Percentiles rank a stretch among this genome's conserved stretches.
Evolutionary conservation across 1,284 basidiomycete genomes (phyloP).

Genomic region (Polyporus tsugae): DNA sequence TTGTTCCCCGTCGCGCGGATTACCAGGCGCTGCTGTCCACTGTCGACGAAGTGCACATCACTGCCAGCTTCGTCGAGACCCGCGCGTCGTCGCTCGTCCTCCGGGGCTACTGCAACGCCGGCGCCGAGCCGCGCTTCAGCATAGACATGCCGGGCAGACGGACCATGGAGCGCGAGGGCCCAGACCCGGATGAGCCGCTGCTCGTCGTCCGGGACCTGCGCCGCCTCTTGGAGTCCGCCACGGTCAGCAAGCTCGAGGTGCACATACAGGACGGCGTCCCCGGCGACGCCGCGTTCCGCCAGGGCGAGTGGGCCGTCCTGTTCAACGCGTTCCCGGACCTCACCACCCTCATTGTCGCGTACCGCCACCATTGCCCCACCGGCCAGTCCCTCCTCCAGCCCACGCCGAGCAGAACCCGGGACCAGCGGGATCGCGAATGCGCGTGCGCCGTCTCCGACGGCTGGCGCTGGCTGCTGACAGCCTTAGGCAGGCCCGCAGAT

Average conservation of each 20-base stretch:
- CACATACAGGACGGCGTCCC: neutral
- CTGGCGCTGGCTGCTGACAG: neutral
- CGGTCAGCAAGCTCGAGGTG: conserved; percentile 3
- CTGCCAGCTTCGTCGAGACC: neutral
- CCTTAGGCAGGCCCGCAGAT: neutral
- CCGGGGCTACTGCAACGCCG: neutral
- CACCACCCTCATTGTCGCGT: neutral
- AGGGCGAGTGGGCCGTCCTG: neutral
- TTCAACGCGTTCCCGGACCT: conserved; percentile 1
- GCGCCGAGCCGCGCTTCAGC: neutral
- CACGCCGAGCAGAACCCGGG: neutral
- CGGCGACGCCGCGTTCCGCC: neutral
- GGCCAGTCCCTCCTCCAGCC: neutral
- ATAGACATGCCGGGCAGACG: neutral
- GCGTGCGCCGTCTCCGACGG: neutral
- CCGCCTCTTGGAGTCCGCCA: neutral
- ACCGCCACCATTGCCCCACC: neutral
- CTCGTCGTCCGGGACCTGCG: neutral
- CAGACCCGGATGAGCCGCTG: neutral
- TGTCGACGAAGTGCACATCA: neutral
- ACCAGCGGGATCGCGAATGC: neutral
- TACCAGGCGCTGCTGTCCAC: conserved; percentile 6
- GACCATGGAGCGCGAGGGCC: neutral
- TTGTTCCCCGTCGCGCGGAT: neutral
- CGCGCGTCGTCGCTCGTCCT: neutral